Evolutionary conservation across 2,329 filamentous ascomycete genomes (phyloP), one percentile per base, ranked within the genome.

Genomic region (Ophiostoma tasmaniense): DNA sequence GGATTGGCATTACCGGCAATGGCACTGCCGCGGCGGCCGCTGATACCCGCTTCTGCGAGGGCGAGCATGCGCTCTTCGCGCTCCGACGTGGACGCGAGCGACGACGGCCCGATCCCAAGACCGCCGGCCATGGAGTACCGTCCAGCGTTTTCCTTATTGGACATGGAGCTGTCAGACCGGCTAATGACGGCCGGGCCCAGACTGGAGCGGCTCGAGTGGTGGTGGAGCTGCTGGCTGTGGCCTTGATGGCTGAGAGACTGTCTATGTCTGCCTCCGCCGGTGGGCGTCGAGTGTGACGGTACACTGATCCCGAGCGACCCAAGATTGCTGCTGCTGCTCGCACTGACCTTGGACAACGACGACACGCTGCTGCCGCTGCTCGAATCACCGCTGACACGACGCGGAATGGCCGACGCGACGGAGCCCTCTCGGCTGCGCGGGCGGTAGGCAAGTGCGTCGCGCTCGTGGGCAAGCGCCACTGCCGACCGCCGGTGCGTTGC

Each of bases 381-480:
- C 7, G 75, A 74, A 17, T 78, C 77, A 37, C 75, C 74, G 67
- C 75, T 76, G 2, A 78, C 75, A 3, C 77, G 73, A 7, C 76
- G 74, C 1, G 76, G 76, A 50, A 78, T 76, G 17, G 72, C 71
- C 3, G 76, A 75, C 3, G 68, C 66, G 1, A 62, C 25, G 0
- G 66, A 66, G n/a, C 74, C 75, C 62, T 78, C 76, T 11, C 76
- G 71, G 70, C 76, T 77, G 3, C 76, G 74, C 1, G 77, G 76
- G 17, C 76, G 76, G 70, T 75, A 78, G 11, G 76, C 55, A 17
- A 72, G 71, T 1, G 74, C 71, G n/a, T 78, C 73, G 10, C 81
- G 79, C 73, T 84, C 82, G 70, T 81, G 76, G 17, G 79, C 78
- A 28, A 76, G 66, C 2, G 74, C 72, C 7, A 75, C 71, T 1